phyloP scores from a whole-genome alignment of 805 yeast species.

The Diddensiella caesifluorescens region DNA sequence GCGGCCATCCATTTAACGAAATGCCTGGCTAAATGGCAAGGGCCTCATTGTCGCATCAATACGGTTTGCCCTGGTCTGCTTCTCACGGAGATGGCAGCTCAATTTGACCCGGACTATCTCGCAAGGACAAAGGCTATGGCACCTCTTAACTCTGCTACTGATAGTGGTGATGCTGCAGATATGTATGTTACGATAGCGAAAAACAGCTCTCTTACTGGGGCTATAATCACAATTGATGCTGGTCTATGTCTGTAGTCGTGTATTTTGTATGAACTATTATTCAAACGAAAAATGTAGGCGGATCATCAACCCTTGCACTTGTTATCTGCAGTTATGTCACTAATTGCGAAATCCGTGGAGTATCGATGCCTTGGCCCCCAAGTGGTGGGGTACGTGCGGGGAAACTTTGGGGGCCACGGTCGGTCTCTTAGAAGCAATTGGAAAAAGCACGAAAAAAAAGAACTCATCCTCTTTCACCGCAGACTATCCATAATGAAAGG shows the following conservation, averaged over 20 bases:
- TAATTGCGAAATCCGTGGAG: no score
- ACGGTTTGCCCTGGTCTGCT: constrained; percentile 25
- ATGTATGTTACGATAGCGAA: constrained; percentile 25
- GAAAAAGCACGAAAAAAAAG: no score
- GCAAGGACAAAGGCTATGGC: constrained; percentile 10
- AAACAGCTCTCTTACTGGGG: constrained; percentile 27
- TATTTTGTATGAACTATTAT: no score
- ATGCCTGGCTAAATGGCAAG: constrained; percentile 26
- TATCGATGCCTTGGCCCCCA: no score
- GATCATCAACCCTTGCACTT: no score
- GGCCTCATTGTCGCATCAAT: constrained; percentile 23
- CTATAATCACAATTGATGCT: constrained; percentile 37
- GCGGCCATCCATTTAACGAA: constrained; percentile 29
- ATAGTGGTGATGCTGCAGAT: constrained; percentile 25
- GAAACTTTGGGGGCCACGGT: no score
- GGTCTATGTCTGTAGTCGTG: constrained; percentile 26
- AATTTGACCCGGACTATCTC: constrained; percentile 25
- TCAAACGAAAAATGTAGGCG: no score
- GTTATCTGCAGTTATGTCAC: no score
- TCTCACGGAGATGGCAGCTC: constrained; percentile 19
- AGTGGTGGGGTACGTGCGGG: no score
- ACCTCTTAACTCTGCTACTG: constrained; percentile 18
- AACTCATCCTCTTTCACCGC: no score
- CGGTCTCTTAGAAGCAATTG: no score
- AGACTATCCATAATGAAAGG: no score